Evolutionary conservation across 1,139 yeast genomes (phyloP), one percentile per base, ranked within the genome.

Genomic region (Scheffersomyces segobiensis): DNA sequence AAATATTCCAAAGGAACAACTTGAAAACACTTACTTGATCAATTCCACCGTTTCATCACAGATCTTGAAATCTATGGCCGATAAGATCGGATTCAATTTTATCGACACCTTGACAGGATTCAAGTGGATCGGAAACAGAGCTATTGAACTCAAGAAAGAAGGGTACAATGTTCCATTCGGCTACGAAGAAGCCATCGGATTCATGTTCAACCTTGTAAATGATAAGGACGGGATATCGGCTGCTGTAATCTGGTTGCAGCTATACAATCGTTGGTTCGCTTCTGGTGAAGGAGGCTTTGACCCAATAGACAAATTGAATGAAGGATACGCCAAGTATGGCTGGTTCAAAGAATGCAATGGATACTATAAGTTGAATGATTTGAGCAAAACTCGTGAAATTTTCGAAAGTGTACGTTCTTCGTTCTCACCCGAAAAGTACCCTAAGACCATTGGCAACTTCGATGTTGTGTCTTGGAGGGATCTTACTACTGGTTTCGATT

Each of bases 151-250:
- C 58, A 92, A 89, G 62, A 64, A 70, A 0, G 72, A 83, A 50
- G 97, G 97, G 0, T 86, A 70, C 65, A 65, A 57, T 6, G 97
- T 93, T 1, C 97, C 97, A 0, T 92, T 93, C 77, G 98, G 91
- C 0, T 95, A 84, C 69, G 99, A 95, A 71, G 99, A 95, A 69
- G 98, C 98, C 4, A 89, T 95, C 65, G 99, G 99, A 3, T 95
- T 87, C 75, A 92, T 95, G 98, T 91, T 93, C 67, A 78, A 85
- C 26, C 80, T 86, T n/a, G 91, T 90, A 53, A 92, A 90, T 71
- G 99, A 95, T 70, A 95, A 95, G 73, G 99, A 95, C 70, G 99
- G 99, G 0, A 83, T 95, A 26, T 78, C 93, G 42, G 98, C 98
- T 0, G 85, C 93, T 2, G 75, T 82, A 12, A 83, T 91, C n/a